Evolutionary conservation across 2,329 filamentous ascomycete species (phyloP).

Genomic region (Escovopsis sp.): DNA sequence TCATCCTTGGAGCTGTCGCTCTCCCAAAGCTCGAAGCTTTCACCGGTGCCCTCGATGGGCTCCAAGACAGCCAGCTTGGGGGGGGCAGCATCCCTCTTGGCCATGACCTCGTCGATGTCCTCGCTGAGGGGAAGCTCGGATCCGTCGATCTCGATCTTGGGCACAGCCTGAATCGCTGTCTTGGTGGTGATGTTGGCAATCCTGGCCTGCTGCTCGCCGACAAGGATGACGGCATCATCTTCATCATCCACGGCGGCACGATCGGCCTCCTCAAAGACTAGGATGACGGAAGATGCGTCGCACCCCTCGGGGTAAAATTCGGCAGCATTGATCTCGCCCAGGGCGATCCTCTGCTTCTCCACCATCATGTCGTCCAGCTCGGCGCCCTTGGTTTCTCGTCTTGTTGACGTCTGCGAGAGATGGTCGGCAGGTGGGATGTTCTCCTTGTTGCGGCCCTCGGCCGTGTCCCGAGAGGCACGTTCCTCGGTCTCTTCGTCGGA

Average conservation of each 20-base stretch:
- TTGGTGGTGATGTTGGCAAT: conserved; percentile 1
- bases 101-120: conserved; percentile 21
- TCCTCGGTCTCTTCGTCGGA: conserved; percentile 65
- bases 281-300: conserved; percentile 43
- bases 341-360: conserved; percentile 47
- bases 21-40: conserved; percentile 55
- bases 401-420: conserved; percentile 38
- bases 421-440: conserved; percentile 69
- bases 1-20: conserved; percentile 50
- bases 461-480: conserved; percentile 33
- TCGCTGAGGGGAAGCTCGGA: conserved; percentile 7
- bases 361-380: conserved; percentile 39
- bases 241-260: conserved; percentile 12
- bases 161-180: conserved; percentile 6
- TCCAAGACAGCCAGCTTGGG: conserved; percentile 32
- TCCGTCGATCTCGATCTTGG: conserved; percentile 10
- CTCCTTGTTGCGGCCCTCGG: conserved; percentile 67
- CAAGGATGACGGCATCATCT: conserved; percentile 4
- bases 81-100: conserved; percentile 15
- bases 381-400: conserved; percentile 12
- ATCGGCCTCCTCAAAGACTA: conserved; percentile 48
- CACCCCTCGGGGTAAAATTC: conserved; percentile 55
- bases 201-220: conserved; percentile 10
- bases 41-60: conserved; percentile 42
- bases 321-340: conserved; percentile 50